Percentiles rank a stretch among this genome's conserved stretches.
Conservation (phyloP, 441 rosid genomes). For the Gossypium schwendimanii region DNA sequence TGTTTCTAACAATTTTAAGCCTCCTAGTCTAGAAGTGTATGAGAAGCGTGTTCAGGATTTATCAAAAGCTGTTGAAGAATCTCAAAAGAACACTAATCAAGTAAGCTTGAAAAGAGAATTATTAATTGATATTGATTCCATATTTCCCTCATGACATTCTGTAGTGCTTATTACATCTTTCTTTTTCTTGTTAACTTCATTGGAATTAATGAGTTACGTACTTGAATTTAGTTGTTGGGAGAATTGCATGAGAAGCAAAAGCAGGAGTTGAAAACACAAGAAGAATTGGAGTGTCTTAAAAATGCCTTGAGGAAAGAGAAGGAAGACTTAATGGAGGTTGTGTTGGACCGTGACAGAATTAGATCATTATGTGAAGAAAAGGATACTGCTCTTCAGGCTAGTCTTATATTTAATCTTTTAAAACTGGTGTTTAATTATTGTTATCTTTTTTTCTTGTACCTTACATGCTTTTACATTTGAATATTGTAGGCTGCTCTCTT, state of each 20-base stretch:
- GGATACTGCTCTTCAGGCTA: slow-evolving; percentile 61
- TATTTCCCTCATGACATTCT: not conserved
- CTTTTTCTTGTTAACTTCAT: not conserved
- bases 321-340: slow-evolving; percentile 47
- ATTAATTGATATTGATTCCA: not conserved
- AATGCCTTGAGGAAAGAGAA: slow-evolving; percentile 55
- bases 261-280: slow-evolving; percentile 51
- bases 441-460: not conserved
- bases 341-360: slow-evolving; percentile 50
- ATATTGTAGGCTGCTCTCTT: slow-evolving; percentile 43
- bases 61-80: slow-evolving; percentile 71
- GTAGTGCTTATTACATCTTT: not conserved
- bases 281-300: slow-evolving; percentile 57
- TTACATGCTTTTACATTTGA: slow-evolving; percentile 8
- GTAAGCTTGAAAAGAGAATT: slow-evolving; percentile 31
- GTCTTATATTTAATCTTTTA: slow-evolving; percentile 20
- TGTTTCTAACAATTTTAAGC: slow-evolving; percentile 48
- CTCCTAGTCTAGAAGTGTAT: slow-evolving; percentile 50
- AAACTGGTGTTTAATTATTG: not conserved
- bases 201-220: slow-evolving; percentile 14
- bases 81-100: slow-evolving; percentile 55
- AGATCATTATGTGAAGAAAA: slow-evolving; percentile 53
- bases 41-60: slow-evolving; percentile 80
- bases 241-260: slow-evolving; percentile 64
- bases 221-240: slow-evolving; percentile 49